Base-by-base conservation (phyloP, 2,329 filamentous ascomycete genomes). In the Fusarium pseudograminearum region DNA sequence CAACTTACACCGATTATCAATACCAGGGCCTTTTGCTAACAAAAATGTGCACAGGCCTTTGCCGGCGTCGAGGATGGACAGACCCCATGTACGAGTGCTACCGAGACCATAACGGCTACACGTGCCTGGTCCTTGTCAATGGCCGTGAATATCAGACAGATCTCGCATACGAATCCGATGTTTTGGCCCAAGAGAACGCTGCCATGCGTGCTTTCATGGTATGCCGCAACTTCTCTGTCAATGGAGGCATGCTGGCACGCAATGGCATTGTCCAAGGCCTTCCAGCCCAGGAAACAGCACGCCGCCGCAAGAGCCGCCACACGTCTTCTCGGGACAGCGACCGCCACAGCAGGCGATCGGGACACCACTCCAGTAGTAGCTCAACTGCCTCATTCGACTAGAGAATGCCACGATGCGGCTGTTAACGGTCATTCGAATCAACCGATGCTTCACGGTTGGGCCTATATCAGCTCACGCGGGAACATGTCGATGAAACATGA, bases 191-290 rank as follows among this genome's bases (percentile, higher is more conserved):
- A 77, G 94, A 98, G 80, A 96, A 95, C 76, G 95, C 95, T 28
- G 95, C 95, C 65, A 97, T 97, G 88, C 92, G 94, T 67, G 95
- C 95, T 61, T 98, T 97, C 82, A 95, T 97, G 89, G 96, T 98
- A 73, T 98, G 95, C 85, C 91, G 94, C 70, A 97, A 97, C 85
- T 98, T 98, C 83, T 97, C 93, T 58, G 93, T 97, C 80, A 98
- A 97, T 78, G 94, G 97, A 75, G 95, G 95, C 78, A 97, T 97
- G 93, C 84, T 90, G 69, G 89, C 88, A 67, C 86, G 88, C 70
- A 91, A 90, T 76, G 89, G 89, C 44, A 89, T 90, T 67, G 88
- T 91, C 68, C 89, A 91, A 79, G 89, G 89, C 51, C 83, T 91
- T 38, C 89, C 89, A 16, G 86, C 84, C 58, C 83, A 84, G 71